These are phyloP conservation scores for Cyclotella sp. DNA, from an alignment of 108 stramenopile species.

Conservation along the genomic window DNA sequence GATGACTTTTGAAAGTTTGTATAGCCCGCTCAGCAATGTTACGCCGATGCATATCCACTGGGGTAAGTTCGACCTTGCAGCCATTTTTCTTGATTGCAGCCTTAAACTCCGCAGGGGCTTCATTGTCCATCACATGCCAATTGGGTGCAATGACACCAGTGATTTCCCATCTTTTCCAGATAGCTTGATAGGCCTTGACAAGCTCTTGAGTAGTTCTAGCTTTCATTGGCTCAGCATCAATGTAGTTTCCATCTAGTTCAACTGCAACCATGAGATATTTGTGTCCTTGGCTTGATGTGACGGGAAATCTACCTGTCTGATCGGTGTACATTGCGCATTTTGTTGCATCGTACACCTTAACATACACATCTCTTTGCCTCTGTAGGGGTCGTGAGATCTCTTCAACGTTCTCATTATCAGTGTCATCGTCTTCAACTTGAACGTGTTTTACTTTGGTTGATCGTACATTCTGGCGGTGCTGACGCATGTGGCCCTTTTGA, in stretches of 20 bases:
- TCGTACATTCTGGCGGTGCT: neutral
- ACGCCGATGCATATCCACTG: slow-evolving; percentile 43
- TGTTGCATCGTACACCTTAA: neutral
- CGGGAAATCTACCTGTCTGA: slow-evolving; percentile 19
- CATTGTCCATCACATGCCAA: no score
- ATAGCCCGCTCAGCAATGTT: slow-evolving; percentile 63
- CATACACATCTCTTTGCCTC: no score
- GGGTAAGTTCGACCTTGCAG: slow-evolving; percentile 31
- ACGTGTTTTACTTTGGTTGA: neutral
- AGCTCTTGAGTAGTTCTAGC: slow-evolving; percentile 13
- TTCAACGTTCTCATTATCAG: neutral
- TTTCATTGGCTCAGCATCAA: no score
- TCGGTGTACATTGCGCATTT: slow-evolving; percentile 17
- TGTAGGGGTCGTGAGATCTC: neutral
- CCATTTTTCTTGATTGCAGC: neutral
- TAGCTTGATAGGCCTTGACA: neutral
- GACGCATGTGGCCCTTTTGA: neutral
- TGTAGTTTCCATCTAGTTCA: no score
- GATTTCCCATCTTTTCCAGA: neutral
- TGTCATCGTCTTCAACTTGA: neutral
- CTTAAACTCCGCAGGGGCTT: neutral
- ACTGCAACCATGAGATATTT: no score
- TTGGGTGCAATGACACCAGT: no score
- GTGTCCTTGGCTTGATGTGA: slow-evolving; percentile 14
- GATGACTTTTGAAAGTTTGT: slow-evolving; percentile 54